Evolutionary conservation across 2,329 filamentous ascomycete genomes (phyloP).

Genomic region (Calonectria crousiana): DNA sequence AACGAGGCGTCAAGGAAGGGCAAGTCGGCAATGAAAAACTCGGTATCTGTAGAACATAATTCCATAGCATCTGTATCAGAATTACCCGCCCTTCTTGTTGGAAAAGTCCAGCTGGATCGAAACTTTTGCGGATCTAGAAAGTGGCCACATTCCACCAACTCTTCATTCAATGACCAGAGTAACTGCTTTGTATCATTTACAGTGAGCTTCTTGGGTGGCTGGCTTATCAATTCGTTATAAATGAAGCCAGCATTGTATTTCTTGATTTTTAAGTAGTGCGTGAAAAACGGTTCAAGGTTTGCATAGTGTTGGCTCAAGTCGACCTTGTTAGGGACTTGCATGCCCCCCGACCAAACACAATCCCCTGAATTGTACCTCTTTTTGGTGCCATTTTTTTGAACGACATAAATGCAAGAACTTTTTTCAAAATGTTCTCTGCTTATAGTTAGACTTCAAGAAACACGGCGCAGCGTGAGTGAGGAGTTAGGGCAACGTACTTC

Average conservation of each 20-base stretch:
- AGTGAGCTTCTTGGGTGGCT: not conserved
- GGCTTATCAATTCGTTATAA: conserved; percentile 28
- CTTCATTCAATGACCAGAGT: conserved; percentile 34
- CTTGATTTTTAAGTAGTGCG: conserved; percentile 29
- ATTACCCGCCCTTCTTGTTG: not conserved
- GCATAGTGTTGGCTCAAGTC: conserved; percentile 35
- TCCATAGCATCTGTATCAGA: conserved; percentile 7
- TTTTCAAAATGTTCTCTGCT: conserved; percentile 14
- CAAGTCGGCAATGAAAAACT: conserved; percentile 36
- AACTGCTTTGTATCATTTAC: not conserved
- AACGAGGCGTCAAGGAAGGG: conserved; percentile 32
- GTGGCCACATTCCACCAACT: conserved; percentile 32
- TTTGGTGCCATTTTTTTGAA: conserved; percentile 12
- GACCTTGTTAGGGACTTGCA: conserved; percentile 31
- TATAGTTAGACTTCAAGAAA: not conserved
- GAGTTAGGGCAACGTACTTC: not conserved
- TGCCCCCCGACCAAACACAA: conserved; percentile 37
- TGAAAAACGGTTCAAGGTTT: conserved; percentile 35
- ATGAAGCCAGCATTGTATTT: conserved; percentile 28
- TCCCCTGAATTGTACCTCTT: conserved; percentile 31
- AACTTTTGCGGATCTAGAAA: conserved; percentile 33
- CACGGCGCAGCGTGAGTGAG: not conserved
- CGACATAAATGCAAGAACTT: conserved; percentile 19
- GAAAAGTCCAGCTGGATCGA: conserved; percentile 24
- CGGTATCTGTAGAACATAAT: conserved; percentile 33